Evolutionary conservation across 129 eudicot species (phyloP).

Genomic region (Pulicaria dysenterica): DNA sequence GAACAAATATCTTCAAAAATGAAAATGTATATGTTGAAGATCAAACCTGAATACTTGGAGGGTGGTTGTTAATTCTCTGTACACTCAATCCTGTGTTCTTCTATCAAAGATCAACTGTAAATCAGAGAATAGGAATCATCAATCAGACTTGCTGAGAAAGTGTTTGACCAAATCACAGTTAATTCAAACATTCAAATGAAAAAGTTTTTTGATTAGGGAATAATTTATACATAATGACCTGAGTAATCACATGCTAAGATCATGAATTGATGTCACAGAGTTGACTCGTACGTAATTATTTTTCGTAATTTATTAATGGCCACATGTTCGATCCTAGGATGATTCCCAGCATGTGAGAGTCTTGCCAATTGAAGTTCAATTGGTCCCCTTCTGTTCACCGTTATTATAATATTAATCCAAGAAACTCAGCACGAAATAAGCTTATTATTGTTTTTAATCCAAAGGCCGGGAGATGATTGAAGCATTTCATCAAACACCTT

Average conservation of each 20-base stretch:
- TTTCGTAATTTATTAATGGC: neutral
- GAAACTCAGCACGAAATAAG: neutral
- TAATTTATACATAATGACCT: neutral
- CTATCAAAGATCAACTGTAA: neutral
- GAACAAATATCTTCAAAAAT: neutral
- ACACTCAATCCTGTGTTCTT: neutral
- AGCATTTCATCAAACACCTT: no score
- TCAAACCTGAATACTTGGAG: neutral
- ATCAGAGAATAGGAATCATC: neutral
- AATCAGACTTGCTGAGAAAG: neutral
- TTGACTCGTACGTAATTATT: conserved; percentile 9
- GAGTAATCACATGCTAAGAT: conserved; percentile 8
- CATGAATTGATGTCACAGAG: conserved; percentile 14
- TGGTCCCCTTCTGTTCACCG: neutral
- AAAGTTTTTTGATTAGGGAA: conserved; percentile 10
- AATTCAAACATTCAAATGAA: conserved; percentile 3
- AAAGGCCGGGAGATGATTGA: no score
- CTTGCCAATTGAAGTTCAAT: neutral
- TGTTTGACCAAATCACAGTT: neutral
- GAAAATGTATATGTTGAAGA: neutral
- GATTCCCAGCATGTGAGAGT: conserved; percentile 8
- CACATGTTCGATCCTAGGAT: neutral
- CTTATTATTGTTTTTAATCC: neutral
- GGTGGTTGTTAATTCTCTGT: neutral
- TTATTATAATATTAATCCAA: neutral